Evolutionary conservation across 192 early-diverging fungal species (phyloP).

Genomic region (Coemansia sp.): DNA sequence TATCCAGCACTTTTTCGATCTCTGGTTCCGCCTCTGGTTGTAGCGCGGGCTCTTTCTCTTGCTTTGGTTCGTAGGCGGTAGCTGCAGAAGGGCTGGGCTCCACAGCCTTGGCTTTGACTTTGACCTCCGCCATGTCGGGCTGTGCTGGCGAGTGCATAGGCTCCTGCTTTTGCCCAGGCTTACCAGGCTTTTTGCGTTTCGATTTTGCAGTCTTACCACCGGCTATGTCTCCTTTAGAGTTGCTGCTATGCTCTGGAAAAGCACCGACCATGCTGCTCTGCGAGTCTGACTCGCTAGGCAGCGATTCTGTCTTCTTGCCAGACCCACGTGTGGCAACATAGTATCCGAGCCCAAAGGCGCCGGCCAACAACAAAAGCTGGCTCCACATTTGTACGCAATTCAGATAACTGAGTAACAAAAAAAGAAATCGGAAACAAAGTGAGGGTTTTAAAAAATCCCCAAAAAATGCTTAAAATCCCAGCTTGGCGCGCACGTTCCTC

Average conservation of each 20-base stretch:
- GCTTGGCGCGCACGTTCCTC: neutral
- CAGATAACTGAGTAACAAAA: neutral
- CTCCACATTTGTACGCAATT: conserved; percentile 18
- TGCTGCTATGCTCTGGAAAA: conserved; percentile 5
- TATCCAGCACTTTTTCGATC: neutral
- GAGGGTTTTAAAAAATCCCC: neutral
- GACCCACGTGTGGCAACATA: conserved; percentile 16
- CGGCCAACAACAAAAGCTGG: conserved; percentile 14
- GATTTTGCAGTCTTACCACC: neutral
- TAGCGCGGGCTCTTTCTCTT: too few species aligned
- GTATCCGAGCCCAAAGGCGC: conserved; percentile 33
- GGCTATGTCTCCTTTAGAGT: neutral
- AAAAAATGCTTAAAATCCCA: neutral
- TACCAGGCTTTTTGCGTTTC: conserved; percentile 5
- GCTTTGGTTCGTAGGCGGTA: neutral
- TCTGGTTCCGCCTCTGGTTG: neutral
- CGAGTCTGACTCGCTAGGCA: neutral
- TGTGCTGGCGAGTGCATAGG: neutral
- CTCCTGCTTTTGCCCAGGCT: conserved; percentile 1
- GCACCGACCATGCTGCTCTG: conserved; percentile 8
- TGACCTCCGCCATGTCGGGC: neutral
- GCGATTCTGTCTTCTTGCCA: neutral
- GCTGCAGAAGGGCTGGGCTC: neutral
- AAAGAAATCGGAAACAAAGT: neutral
- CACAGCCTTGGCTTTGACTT: neutral